Conservation (phyloP, 306 rosid genomes). For the Canavalia gladiata region DNA sequence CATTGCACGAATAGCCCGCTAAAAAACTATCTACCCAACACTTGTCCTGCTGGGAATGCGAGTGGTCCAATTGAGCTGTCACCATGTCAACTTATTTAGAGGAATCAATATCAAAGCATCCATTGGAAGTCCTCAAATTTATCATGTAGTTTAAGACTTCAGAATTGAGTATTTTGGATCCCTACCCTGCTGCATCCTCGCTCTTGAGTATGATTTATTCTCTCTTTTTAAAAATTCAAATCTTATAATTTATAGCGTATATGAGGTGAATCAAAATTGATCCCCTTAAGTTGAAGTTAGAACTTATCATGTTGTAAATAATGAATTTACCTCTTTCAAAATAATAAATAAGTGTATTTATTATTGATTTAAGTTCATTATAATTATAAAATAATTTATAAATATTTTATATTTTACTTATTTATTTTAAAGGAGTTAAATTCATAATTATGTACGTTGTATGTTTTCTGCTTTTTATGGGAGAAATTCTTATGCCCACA, state of each 20-base stretch:
- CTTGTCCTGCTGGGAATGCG: background rate
- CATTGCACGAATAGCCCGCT: background rate
- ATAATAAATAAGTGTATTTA: no score
- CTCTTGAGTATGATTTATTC: background rate
- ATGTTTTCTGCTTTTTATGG: background rate
- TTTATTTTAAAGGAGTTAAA: no score
- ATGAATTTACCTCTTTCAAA: no score
- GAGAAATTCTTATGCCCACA: background rate
- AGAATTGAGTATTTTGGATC: background rate
- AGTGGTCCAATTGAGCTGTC: constrained; percentile 4
- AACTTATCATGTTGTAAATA: background rate
- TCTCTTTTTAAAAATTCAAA: background rate
- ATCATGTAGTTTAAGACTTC: background rate
- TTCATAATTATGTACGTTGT: no score
- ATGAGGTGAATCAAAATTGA: background rate
- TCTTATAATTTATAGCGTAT: background rate
- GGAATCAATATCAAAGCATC: background rate
- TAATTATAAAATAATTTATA: no score
- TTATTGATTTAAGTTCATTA: no score
- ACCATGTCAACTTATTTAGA: background rate
- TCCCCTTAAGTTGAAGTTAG: background rate
- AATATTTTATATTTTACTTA: no score
- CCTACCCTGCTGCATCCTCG: background rate
- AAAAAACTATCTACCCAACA: background rate
- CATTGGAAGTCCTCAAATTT: background rate